Evolutionary conservation across 2,329 filamentous ascomycete species (phyloP).

Genomic region (Sporothrix sp.): DNA sequence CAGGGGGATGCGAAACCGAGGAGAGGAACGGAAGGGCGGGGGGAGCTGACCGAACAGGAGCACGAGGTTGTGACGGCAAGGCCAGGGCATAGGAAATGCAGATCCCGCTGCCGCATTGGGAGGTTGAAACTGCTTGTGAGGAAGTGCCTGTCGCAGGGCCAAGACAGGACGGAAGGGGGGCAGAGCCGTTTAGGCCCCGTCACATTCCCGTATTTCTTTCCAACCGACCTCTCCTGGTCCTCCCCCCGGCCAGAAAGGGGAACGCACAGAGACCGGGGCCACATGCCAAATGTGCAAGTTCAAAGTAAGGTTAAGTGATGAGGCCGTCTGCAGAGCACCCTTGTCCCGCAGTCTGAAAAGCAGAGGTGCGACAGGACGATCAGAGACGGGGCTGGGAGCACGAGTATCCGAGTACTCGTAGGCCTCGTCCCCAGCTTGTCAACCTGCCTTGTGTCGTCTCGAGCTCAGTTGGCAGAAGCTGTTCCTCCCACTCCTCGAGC

Average conservation of each 20-base stretch:
- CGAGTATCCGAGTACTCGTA: not conserved
- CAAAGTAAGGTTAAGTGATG: constrained; percentile 8
- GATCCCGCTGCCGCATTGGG: constrained; percentile 23
- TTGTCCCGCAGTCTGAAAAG: too few species aligned
- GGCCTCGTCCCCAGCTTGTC: not conserved
- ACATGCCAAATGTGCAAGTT: too few species aligned
- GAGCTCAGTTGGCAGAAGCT: too few species aligned
- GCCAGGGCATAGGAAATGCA: constrained; percentile 19
- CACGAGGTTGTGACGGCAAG: not conserved
- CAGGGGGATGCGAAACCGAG: constrained; percentile 7
- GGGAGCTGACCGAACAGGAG: not conserved
- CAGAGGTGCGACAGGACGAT: too few species aligned
- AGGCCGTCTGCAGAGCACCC: too few species aligned
- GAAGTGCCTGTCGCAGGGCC: constrained; percentile 21
- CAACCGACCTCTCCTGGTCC: not conserved
- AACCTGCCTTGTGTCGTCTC: not conserved
- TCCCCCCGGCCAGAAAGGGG: too few species aligned
- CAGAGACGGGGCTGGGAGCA: not conserved
- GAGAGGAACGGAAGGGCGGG: not conserved
- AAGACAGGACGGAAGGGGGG: constrained; percentile 13
- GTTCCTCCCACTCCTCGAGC: too few species aligned
- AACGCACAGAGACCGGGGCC: constrained; percentile 4
- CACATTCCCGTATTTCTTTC: not conserved
- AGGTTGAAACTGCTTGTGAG: constrained; percentile 25
- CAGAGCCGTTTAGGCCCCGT: not conserved